Base-by-base conservation (phyloP, 345 rosid species). In the Orychophragmus violaceus region DNA sequence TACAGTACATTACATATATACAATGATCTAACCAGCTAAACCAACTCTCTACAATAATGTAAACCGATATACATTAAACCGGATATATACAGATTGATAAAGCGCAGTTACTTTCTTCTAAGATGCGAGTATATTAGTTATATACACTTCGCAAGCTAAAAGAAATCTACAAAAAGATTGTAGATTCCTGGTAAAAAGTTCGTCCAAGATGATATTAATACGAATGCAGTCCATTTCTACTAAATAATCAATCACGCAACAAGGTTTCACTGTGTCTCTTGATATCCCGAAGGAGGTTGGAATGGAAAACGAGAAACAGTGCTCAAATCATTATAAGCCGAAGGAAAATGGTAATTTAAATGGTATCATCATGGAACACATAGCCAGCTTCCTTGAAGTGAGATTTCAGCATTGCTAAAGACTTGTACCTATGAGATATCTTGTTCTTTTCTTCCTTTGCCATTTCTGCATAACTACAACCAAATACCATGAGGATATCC, bases 381-480 rank as follows among this genome's bases (percentile, higher is more conserved):
- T 84, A 88, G 50, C 85, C 92, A 59, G 88, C 85, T 46, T 87
- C 88, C 5, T 83, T 78, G 70, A 90, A 88, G 68, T 87, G 85
- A 49, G 87, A 72, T 78, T 87, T 88, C 60, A 94, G 81, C 83
- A 74, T 21, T 24, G 76, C 84, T 41, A 94, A 91, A 66, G 97
- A 80, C 85, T 54, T 86, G 71, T 60, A 90, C 35, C 97, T 93
- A 71, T 94, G 99, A 53, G 96, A 94, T 30, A 94, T 94, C 76
- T 79, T 80, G 77, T 94, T 94, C 84, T 88, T 90, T 69, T 87
- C 97, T 78, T 90, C 97, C 79, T 94, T 87, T 12, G 87, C 76
- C 95, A 94, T 87, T 79, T 90, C 91, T 0, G 96, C 96, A 53
- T 85, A 90, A 14, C 99, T 90, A 50, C 33, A 75, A 59, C 35